Conservation (phyloP, 257 asterid species). For the Przewalskia tangutica region DNA sequence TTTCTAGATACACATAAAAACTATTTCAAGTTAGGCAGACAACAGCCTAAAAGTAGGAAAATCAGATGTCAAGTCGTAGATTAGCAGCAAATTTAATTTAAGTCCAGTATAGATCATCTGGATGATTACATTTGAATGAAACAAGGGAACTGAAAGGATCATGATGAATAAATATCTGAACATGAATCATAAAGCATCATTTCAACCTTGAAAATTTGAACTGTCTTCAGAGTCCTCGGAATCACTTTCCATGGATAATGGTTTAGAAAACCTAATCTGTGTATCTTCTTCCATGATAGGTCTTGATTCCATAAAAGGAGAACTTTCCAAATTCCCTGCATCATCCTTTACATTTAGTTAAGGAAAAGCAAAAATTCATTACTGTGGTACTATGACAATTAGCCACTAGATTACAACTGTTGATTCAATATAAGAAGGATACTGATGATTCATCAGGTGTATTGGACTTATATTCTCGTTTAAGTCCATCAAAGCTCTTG, state of each 20-base stretch:
- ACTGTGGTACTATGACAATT: constrained; percentile 3
- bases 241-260: constrained; percentile 33
- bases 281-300: constrained; percentile 32
- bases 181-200: not conserved
- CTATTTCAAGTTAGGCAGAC: not conserved
- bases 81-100: not conserved
- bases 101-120: not conserved
- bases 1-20: not conserved
- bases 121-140: not conserved
- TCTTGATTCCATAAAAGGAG: constrained; percentile 30
- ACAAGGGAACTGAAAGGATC: not conserved
- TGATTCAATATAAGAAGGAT: constrained; percentile 37
- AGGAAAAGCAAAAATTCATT: constrained; percentile 28
- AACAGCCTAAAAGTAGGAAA: not conserved
- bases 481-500: constrained; percentile 35
- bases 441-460: constrained; percentile 33
- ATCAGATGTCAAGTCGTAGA: not conserved
- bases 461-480: constrained; percentile 28
- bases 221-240: constrained; percentile 44
- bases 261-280: constrained; percentile 24
- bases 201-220: constrained; percentile 45
- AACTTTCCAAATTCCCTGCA: constrained; percentile 24
- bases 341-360: constrained; percentile 31
- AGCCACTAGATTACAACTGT: constrained; percentile 1
- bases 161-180: not conserved